Conservation (phyloP, 768 basidiomycete genomes). For the Tricholoma matsutake region DNA sequence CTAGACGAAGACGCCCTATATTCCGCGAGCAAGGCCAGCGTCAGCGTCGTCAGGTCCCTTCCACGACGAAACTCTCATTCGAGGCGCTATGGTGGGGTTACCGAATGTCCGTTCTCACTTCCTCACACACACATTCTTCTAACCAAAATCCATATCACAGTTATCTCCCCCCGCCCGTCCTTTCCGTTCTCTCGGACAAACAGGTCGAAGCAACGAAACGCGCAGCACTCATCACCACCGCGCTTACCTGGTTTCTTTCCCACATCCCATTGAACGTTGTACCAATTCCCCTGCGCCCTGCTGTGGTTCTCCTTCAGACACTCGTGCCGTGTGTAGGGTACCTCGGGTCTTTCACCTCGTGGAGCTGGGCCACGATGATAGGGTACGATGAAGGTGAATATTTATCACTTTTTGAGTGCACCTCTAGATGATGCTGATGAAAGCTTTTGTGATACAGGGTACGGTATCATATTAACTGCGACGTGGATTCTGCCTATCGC, state of each 20-base stretch:
- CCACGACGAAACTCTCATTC: conserved; percentile 66
- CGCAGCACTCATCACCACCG: conserved; percentile 70
- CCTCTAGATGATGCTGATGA: not conserved
- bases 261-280: conserved; percentile 57
- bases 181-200: conserved; percentile 61
- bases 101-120: conserved; percentile 51
- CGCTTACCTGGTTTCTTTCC: conserved; percentile 72
- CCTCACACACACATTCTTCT: not conserved
- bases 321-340: conserved; percentile 71
- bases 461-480: conserved; percentile 74
- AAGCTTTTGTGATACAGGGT: conserved; percentile 38
- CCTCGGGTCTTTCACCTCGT: conserved; percentile 73
- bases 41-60: conserved; percentile 76
- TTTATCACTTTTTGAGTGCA: too few relatives aligned
- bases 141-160: conserved; percentile 29
- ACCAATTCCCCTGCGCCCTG: conserved; percentile 58
- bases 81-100: conserved; percentile 88
- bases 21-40: conserved; percentile 8
- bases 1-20: not conserved
- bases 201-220: conserved; percentile 68
- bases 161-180: conserved; percentile 75
- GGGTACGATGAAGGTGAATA: conserved; percentile 67
- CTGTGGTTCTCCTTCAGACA: conserved; percentile 54
- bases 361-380: conserved; percentile 74
- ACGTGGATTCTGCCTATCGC: conserved; percentile 80